Evolutionary conservation across 495 filamentous ascomycete genomes (phyloP).

Genomic region (Rhypophila decipiens): DNA sequence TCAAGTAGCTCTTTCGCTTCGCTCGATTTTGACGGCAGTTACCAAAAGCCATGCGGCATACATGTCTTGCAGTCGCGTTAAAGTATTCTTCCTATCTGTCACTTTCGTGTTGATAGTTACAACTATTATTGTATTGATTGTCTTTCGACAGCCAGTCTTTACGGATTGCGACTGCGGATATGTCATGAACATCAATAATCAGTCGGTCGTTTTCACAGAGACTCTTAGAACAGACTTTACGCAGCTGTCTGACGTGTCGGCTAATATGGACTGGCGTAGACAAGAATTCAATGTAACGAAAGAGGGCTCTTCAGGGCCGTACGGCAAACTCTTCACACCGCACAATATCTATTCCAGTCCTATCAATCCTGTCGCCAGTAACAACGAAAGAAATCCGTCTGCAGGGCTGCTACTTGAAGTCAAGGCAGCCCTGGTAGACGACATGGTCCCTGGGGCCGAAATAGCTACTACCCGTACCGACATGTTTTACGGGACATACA

Average conservation of each 20-base stretch:
- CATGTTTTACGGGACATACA: not conserved
- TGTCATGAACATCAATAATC: not conserved
- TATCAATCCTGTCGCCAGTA: not conserved
- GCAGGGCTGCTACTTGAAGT: not conserved
- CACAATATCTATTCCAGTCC: not conserved
- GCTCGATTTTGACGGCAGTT: too few relatives aligned
- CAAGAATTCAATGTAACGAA: not conserved
- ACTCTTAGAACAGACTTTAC: not conserved
- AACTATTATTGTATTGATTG: not conserved
- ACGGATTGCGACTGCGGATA: not conserved
- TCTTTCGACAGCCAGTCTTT: not conserved
- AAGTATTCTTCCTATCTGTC: not conserved
- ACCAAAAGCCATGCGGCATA: too few relatives aligned
- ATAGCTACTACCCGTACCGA: not conserved
- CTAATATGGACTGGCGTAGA: not conserved
- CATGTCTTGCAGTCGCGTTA: not conserved
- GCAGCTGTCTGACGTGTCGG: not conserved
- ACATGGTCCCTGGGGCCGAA: not conserved
- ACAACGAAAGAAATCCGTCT: not conserved
- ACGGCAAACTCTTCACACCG: not conserved
- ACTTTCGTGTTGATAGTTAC: not conserved
- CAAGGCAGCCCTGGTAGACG: not conserved
- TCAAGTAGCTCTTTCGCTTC: too few relatives aligned
- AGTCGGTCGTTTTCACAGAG: not conserved
- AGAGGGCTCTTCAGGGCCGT: not conserved